Evolutionary conservation across 2,329 filamentous ascomycete genomes (phyloP).

Genomic region (Claviceps pusilla): DNA sequence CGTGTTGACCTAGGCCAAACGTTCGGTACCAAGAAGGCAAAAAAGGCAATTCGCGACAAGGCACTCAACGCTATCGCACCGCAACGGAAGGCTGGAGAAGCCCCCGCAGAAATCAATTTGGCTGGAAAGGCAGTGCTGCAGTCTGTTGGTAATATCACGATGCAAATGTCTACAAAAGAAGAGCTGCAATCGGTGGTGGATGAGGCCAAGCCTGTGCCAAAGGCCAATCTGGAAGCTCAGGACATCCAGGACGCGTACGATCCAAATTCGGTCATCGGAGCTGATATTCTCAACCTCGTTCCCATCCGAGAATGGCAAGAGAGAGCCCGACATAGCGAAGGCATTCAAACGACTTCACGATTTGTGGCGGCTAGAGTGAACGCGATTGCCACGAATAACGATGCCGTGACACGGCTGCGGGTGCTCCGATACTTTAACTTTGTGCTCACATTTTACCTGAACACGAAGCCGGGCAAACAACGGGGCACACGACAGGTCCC

Average conservation of each 20-base stretch:
- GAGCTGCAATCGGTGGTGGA: conserved; percentile 51
- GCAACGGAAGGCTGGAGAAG: conserved; percentile 19
- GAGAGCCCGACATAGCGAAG: conserved; percentile 41
- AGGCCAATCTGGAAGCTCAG: conserved; percentile 50
- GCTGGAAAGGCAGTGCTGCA: conserved; percentile 46
- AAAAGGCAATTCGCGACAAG: conserved; percentile 56
- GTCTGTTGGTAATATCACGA: conserved; percentile 45
- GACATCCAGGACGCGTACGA: conserved; percentile 61
- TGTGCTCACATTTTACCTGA: conserved; percentile 38
- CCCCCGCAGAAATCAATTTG: conserved; percentile 36
- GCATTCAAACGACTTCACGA: conserved; percentile 41
- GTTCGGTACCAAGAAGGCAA: conserved; percentile 76
- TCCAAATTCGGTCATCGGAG: conserved; percentile 48
- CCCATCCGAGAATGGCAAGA: conserved; percentile 64
- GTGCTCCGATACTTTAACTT: conserved; percentile 46
- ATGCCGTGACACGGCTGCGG: conserved; percentile 37
- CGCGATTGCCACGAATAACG: conserved; percentile 36
- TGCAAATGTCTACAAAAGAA: conserved; percentile 51
- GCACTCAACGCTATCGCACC: conserved; percentile 56
- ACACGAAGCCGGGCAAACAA: conserved; percentile 29
- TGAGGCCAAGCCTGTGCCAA: conserved; percentile 57
- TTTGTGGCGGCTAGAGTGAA: conserved; percentile 52
- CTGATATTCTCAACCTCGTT: conserved; percentile 50
- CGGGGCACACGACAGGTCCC: conserved; percentile 38
- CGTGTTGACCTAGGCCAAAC: conserved; percentile 58